Percentiles rank a stretch among this genome's conserved stretches.
Evolutionary conservation across 208 protist genomes (phyloP).

Genomic region (Trypanosoma vivax): DNA sequence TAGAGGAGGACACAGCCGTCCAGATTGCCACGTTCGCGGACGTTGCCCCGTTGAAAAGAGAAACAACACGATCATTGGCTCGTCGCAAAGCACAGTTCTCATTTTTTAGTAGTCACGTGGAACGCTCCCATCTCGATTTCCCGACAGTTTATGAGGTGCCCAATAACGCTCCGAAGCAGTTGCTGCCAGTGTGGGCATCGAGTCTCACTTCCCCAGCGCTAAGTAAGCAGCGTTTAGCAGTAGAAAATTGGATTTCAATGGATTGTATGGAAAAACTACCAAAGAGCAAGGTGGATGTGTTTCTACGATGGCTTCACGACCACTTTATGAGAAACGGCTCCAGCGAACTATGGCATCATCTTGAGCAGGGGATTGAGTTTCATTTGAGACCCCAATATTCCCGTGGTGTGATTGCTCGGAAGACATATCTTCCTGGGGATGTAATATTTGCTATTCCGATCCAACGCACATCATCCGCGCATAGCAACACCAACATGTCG

Average conservation of each 20-base stretch:
- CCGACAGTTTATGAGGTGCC: constrained; percentile 32
- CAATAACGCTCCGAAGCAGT: constrained; percentile 55
- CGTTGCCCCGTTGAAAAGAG: background rate
- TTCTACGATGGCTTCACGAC: constrained; percentile 23
- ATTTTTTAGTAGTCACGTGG: constrained; percentile 27
- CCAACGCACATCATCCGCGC: background rate
- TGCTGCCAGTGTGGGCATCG: constrained; percentile 62
- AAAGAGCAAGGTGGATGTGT: constrained; percentile 11
- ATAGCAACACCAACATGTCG: background rate
- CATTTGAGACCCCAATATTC: constrained; percentile 25
- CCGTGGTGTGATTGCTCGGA: constrained; percentile 52
- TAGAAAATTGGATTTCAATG: constrained; percentile 51
- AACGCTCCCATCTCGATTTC: constrained; percentile 13
- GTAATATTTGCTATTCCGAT: constrained; percentile 51
- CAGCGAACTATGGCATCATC: constrained; percentile 10
- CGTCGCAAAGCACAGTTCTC: constrained; percentile 28
- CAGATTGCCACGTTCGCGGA: background rate
- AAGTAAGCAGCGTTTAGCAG: constrained; percentile 33
- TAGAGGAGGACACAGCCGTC: background rate
- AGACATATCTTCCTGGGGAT: constrained; percentile 31
- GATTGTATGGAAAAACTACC: constrained; percentile 25
- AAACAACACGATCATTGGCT: background rate
- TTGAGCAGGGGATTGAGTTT: constrained; percentile 32
- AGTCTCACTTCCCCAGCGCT: constrained; percentile 60
- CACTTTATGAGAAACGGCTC: background rate